A percentile compares a stretch with the other conserved stretches of the same genome.
These are phyloP conservation scores for Panaeolus cyanescens DNA, from an alignment of 768 basidiomycete genomes.

Conservation along the genomic window DNA sequence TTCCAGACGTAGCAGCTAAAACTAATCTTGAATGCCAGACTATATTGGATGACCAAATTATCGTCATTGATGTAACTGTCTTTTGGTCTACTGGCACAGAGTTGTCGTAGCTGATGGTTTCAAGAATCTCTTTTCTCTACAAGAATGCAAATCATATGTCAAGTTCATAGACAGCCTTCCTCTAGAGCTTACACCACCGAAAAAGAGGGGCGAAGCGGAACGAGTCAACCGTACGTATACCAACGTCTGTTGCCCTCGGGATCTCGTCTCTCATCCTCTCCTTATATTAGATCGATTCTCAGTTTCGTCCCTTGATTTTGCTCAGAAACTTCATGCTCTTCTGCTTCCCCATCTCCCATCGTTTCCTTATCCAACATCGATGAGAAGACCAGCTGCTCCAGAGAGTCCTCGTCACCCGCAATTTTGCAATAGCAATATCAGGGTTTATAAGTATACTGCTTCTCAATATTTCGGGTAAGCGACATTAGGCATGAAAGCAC, in stretches of 20 bases:
- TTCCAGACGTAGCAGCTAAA: conserved; percentile 50
- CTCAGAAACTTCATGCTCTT: conserved; percentile 47
- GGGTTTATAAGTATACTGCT: conserved; percentile 68
- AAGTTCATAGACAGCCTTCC: conserved; percentile 62
- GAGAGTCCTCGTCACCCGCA: conserved; percentile 41
- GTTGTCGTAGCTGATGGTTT: background rate
- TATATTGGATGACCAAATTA: conserved; percentile 65
- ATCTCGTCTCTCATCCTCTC: background rate
- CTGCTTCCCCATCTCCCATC: conserved; percentile 60
- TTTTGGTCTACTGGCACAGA: background rate
- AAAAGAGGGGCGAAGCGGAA: conserved; percentile 72
- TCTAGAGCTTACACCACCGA: conserved; percentile 67
- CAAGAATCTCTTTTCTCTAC: conserved; percentile 56
- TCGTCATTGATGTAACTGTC: conserved; percentile 56
- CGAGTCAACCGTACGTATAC: conserved; percentile 66
- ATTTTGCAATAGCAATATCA: conserved; percentile 74
- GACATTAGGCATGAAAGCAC: background rate
- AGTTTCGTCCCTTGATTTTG: conserved; percentile 58
- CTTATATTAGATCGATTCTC: conserved; percentile 57
- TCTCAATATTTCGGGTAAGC: conserved; percentile 65
- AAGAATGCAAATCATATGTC: conserved; percentile 62
- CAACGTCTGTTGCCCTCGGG: background rate
- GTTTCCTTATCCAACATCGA: conserved; percentile 46
- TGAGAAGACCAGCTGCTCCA: conserved; percentile 29
- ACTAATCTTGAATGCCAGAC: conserved; percentile 43